phyloP scores from a whole-genome alignment of 2,329 filamentous ascomycete genomes.

The Didymella exigua region DNA sequence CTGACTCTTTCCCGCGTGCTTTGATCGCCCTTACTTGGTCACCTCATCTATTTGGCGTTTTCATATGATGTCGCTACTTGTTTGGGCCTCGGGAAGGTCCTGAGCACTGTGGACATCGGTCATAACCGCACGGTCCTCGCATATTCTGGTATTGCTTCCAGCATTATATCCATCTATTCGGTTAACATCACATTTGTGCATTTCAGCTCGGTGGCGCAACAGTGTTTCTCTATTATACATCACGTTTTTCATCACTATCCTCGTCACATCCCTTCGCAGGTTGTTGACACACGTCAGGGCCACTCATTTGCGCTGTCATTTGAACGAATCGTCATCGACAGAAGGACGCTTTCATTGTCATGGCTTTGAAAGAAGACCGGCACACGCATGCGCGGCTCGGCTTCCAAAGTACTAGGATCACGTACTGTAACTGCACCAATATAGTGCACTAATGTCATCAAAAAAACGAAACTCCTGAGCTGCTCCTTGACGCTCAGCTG shows the following conservation, averaged over 20 bases:
- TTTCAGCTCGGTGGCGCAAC: constrained; percentile 5
- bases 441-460: background rate
- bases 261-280: background rate
- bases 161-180: constrained; percentile 1
- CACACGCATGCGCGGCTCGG: background rate
- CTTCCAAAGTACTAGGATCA: background rate
- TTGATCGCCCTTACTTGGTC: background rate
- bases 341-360: background rate
- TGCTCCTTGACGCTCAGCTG: background rate
- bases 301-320: constrained; percentile 18
- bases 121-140: background rate
- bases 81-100: background rate
- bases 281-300: constrained; percentile 23
- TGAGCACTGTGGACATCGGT: background rate
- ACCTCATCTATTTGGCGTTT: background rate
- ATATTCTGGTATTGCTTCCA: background rate
- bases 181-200: constrained; percentile 1
- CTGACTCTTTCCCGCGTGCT: background rate
- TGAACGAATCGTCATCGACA: background rate
- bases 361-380: background rate
- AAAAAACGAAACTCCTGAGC: too few species aligned
- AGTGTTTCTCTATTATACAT: background rate
- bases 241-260: background rate
- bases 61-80: background rate
- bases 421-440: background rate